Evolutionary conservation across 345 rosid species (phyloP).

Genomic region (Cardamine occulta): DNA sequence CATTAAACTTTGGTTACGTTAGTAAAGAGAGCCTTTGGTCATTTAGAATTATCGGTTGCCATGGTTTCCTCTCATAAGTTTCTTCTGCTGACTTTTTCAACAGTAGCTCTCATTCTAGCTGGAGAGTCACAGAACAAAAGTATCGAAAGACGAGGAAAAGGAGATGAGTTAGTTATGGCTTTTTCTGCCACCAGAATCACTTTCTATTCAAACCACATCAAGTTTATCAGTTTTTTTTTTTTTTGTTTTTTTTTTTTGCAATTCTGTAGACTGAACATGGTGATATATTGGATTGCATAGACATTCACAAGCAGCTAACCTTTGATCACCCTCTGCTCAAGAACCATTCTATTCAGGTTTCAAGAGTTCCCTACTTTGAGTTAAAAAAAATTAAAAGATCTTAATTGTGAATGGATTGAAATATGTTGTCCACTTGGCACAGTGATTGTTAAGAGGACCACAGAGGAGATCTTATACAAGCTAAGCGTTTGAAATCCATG

Average conservation of each 20-base stretch:
- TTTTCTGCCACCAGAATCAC: background rate
- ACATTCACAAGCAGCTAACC: conserved; percentile 43
- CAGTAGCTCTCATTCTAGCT: background rate
- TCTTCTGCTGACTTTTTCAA: background rate
- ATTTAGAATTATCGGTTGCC: background rate
- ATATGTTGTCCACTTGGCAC: conserved; percentile 34
- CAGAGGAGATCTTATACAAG: conserved; percentile 28
- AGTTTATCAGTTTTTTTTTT: background rate
- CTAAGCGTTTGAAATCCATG: conserved; percentile 4
- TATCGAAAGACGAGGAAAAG: background rate
- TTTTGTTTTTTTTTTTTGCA: too few relatives aligned
- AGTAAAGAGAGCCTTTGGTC: background rate
- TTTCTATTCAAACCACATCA: background rate
- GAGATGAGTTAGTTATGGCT: conserved; percentile 9
- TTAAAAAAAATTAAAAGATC: background rate
- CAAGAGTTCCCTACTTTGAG: background rate
- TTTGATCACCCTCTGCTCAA: conserved; percentile 40
- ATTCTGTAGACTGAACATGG: conserved; percentile 38
- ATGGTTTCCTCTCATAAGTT: background rate
- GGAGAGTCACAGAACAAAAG: conserved; percentile 4
- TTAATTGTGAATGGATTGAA: background rate
- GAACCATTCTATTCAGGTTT: conserved; percentile 41
- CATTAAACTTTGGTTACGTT: background rate
- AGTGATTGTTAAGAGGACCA: conserved; percentile 28
- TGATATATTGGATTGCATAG: conserved; percentile 45